A percentile compares a stretch with the other conserved stretches of the same genome.
Conservation (phyloP, 1,139 yeast species). For the Suhomyces coccinellae region DNA sequence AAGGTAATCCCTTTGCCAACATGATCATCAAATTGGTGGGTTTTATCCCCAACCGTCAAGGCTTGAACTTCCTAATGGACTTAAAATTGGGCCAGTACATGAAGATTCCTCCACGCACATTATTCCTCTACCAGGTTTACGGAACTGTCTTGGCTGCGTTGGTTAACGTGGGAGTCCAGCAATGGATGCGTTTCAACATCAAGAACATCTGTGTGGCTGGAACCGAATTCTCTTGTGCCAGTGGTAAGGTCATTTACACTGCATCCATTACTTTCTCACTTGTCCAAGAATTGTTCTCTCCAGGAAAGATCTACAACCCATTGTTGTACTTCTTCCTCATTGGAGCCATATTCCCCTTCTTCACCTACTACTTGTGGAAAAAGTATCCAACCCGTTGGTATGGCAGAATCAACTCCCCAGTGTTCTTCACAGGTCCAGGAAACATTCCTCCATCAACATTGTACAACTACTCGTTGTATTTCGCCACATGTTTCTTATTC, state of each 20-base stretch:
- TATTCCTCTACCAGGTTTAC: conserved; percentile 19
- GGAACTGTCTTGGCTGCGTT: conserved; percentile 31
- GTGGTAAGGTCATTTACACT: conserved; percentile 19
- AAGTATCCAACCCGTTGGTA: conserved; percentile 23
- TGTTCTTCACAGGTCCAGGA: conserved; percentile 51
- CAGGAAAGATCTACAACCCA: conserved; percentile 41
- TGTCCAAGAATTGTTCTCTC: conserved; percentile 33
- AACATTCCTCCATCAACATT: conserved; percentile 57
- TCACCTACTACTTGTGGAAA: conserved; percentile 26
- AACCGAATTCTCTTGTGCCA: conserved; percentile 21
- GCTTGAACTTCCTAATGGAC: conserved; percentile 18
- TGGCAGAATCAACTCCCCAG: conserved; percentile 38
- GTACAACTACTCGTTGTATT: conserved; percentile 46
- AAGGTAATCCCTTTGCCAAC: conserved; percentile 36
- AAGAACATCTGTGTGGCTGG: conserved; percentile 18
- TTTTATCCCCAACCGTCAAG: conserved; percentile 26
- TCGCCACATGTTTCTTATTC: conserved; percentile 51
- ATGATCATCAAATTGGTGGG: conserved; percentile 36
- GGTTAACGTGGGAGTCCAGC: conserved; percentile 33
- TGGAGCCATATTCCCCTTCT: conserved; percentile 45
- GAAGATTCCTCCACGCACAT: conserved; percentile 20
- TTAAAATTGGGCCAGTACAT: conserved; percentile 21
- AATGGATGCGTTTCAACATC: conserved; percentile 23
- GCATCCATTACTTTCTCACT: conserved; percentile 20
- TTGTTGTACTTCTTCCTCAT: conserved; percentile 46